Evolutionary conservation across 192 early-diverging fungal species (phyloP), one percentile per base, ranked within the genome.

Genomic region (Mortierella alpina): DNA sequence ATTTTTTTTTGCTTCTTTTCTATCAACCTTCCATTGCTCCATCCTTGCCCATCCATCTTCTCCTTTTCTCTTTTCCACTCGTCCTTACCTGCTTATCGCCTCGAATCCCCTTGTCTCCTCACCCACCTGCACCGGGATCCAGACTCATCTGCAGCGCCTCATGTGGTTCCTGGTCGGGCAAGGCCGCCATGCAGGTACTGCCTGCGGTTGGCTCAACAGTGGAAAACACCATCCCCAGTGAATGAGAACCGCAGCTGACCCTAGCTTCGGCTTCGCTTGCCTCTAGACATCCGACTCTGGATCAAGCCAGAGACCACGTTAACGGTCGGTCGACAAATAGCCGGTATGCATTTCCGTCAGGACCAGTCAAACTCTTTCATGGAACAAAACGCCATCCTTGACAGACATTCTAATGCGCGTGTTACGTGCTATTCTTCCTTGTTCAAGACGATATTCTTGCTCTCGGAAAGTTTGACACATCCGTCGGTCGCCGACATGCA

Each of bases 111-210:
- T 42, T 42, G 40, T 9, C 58, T 10, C 4, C 58, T 17, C 13
- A 59, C 40, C 9, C 15, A 59, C 31, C 10, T 11, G 10, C 17
- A 15, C 2, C 22, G 56, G 22, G 22, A 57, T 22, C 56, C 14
- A 57, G 10, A 57, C 13, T 15, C 31, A 11, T 62, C 15, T 39
- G 11, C 57, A 59, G 11, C 1, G 15, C 57, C 48, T 13, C 47
- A 80, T 80, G 76, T 80, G 76, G 76, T 80, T 70, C 48, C 57
- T 80, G 10, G 69, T 68, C 3, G 76, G 76, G 22, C 69, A 63
- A 20, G 69, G 59, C 10, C 41, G 40, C 12, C 57, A 62, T 63
- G 63, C 68, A 61, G 76, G 76, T 80, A 57, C 7, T 44, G 7
- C 31, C 40, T 17, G 10, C 52, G 45, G 49, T 22, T 18, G 15